phyloP scores from a whole-genome alignment of 352 stramenopile genomes.

The Thalassiosira gravida region DNA sequence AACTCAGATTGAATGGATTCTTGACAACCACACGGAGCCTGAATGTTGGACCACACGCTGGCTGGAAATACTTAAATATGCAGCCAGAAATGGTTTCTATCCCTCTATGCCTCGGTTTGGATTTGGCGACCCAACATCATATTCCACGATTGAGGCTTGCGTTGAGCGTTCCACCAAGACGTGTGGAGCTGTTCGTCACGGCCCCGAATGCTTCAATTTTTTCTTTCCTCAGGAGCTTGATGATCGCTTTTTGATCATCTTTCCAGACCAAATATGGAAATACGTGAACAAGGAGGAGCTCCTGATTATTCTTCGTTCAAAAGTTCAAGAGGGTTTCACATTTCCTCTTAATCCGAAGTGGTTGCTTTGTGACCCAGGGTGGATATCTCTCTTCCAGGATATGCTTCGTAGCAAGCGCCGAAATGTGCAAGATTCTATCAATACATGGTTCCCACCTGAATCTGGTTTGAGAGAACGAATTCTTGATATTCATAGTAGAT shows the following conservation, averaged over 20 bases:
- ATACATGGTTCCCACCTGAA: slow-evolving; percentile 64
- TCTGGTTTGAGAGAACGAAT: slow-evolving; percentile 68
- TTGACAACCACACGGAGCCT: slow-evolving; percentile 37
- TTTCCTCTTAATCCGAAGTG: slow-evolving; percentile 77
- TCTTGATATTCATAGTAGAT: slow-evolving; percentile 49
- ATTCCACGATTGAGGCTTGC: slow-evolving; percentile 63
- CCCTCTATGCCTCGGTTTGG: slow-evolving; percentile 65
- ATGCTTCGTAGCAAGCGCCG: slow-evolving; percentile 44
- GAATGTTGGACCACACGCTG: slow-evolving; percentile 66
- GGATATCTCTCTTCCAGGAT: slow-evolving; percentile 66
- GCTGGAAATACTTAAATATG: slow-evolving; percentile 67
- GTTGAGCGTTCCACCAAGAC: slow-evolving; percentile 42
- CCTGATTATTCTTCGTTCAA: slow-evolving; percentile 54
- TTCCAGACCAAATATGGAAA: slow-evolving; percentile 44
- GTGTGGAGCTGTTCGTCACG: slow-evolving; percentile 68
- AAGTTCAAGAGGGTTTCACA: slow-evolving; percentile 67
- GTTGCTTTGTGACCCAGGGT: slow-evolving; percentile 69
- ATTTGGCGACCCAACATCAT: slow-evolving; percentile 75
- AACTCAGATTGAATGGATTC: slow-evolving; percentile 64
- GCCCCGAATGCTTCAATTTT: slow-evolving; percentile 80
- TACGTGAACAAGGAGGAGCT: slow-evolving; percentile 66
- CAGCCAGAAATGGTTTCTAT: slow-evolving; percentile 41
- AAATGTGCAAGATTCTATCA: slow-evolving; percentile 50
- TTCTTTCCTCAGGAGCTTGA: slow-evolving; percentile 79
- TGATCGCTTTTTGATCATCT: slow-evolving; percentile 70